These are phyloP conservation scores for Aethionema arabicum DNA, from an alignment of 345 rosid genomes.

Conservation along the genomic window DNA sequence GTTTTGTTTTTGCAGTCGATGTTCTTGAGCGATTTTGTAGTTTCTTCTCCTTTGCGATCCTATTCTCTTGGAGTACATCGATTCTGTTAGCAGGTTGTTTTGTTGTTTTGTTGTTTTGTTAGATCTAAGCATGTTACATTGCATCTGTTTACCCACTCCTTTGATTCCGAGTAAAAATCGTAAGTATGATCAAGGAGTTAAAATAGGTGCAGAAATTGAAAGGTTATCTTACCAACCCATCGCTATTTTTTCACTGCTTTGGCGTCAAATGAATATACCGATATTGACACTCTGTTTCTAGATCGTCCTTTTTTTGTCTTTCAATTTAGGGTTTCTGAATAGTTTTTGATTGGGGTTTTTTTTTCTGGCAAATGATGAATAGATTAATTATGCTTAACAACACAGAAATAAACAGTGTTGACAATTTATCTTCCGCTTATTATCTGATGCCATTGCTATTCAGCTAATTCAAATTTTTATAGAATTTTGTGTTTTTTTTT, in stretches of 20 bases:
- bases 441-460: constrained; percentile 38
- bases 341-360: background rate
- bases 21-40: background rate
- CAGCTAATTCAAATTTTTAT: background rate
- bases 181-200: constrained; percentile 17
- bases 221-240: constrained; percentile 44
- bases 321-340: background rate
- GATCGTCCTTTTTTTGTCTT: background rate
- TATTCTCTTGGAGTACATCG: background rate
- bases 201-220: constrained; percentile 29
- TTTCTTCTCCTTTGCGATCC: no score
- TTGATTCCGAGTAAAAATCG: constrained; percentile 6
- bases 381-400: constrained; percentile 38
- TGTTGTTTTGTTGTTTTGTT: no score
- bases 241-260: constrained; percentile 22
- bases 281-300: background rate
- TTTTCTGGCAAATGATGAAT: constrained; percentile 36
- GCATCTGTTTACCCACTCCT: constrained; percentile 46
- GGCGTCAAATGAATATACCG: constrained; percentile 44
- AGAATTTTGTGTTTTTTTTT: background rate
- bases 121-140: background rate
- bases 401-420: constrained; percentile 28
- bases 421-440: constrained; percentile 40
- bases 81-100: no score
- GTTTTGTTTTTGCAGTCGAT: background rate